A percentile compares a stretch with the other conserved stretches of the same genome.
phyloP scores from a whole-genome alignment of 208 protist genomes.

The Wallacemonas sp. region DNA sequence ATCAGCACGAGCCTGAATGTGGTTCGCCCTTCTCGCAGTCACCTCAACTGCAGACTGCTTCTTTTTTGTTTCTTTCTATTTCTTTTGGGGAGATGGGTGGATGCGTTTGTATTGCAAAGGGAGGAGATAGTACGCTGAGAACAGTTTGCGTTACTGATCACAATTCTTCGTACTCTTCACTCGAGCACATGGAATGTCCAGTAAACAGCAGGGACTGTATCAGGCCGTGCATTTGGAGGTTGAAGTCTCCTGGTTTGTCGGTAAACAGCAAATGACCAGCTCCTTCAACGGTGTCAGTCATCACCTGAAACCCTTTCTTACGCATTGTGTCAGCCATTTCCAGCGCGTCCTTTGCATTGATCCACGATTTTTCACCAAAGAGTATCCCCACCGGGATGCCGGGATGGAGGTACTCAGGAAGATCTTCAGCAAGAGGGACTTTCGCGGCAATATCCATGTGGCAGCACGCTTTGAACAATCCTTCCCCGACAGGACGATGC shows the following conservation, averaged over 20 bases:
- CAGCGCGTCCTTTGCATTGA: slow-evolving; percentile 29
- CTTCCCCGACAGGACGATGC: slow-evolving; percentile 46
- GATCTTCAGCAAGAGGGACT: slow-evolving; percentile 33
- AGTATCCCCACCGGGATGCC: slow-evolving; percentile 37
- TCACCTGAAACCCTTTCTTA: slow-evolving; percentile 24
- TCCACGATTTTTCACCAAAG: slow-evolving; percentile 56
- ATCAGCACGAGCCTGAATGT: too few relatives aligned
- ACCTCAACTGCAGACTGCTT: too few relatives aligned
- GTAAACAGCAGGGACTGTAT: slow-evolving; percentile 14
- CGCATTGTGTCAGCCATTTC: slow-evolving; percentile 40
- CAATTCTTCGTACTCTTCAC: neutral
- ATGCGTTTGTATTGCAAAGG: too few relatives aligned
- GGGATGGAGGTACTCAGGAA: slow-evolving; percentile 28
- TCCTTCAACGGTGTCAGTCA: slow-evolving; percentile 33
- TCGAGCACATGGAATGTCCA: neutral
- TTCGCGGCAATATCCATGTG: slow-evolving; percentile 53
- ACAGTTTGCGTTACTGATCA: neutral
- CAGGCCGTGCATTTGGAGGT: slow-evolving; percentile 27
- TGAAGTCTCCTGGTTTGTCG: slow-evolving; percentile 45
- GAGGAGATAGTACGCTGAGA: too few relatives aligned
- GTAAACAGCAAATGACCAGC: slow-evolving; percentile 63
- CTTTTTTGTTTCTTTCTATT: too few relatives aligned
- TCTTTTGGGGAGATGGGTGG: neutral
- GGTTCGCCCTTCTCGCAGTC: too few relatives aligned
- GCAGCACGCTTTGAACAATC: slow-evolving; percentile 56